Percentiles rank a stretch among this genome's conserved stretches.
Evolutionary conservation across 1,139 yeast genomes (phyloP).

Genomic region (Blastobotrys buckinghamii): DNA sequence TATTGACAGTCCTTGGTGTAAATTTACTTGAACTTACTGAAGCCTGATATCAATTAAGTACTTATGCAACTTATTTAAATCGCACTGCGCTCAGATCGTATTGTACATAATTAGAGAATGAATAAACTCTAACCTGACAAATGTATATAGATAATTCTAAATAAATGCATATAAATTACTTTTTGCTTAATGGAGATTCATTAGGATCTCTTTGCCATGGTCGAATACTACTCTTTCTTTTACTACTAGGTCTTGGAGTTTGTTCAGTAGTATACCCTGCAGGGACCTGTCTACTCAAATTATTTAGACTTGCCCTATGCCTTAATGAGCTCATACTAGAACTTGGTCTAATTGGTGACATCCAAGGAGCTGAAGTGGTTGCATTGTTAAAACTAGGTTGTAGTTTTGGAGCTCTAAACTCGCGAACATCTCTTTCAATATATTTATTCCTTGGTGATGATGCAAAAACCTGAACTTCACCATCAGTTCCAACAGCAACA

Average conservation of each 20-base stretch:
- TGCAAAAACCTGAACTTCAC: constrained; percentile 37
- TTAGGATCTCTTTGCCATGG: constrained; percentile 6
- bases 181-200: constrained; percentile 4
- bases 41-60: too few relatives aligned
- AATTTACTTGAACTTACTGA: too few relatives aligned
- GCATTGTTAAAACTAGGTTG: background rate
- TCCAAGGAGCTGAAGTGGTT: constrained; percentile 1
- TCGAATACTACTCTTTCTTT: background rate
- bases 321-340: background rate
- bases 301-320: constrained; percentile 8
- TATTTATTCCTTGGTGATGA: constrained; percentile 29
- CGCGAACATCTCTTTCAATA: constrained; percentile 8
- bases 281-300: constrained; percentile 1
- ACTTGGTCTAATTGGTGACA: constrained; percentile 5
- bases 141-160: background rate
- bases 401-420: background rate
- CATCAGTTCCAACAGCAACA: constrained; percentile 55
- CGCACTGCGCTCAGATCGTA: too few relatives aligned
- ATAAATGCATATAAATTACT: background rate
- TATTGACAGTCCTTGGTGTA: too few relatives aligned
- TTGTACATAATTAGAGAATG: too few relatives aligned
- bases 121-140: background rate
- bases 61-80: too few relatives aligned
- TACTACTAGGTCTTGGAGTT: background rate
- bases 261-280: constrained; percentile 2